A percentile compares a stretch with the other conserved stretches of the same genome.
phyloP scores from a whole-genome alignment of 805 yeast species.

The Saccharomycopsis sp. region DNA sequence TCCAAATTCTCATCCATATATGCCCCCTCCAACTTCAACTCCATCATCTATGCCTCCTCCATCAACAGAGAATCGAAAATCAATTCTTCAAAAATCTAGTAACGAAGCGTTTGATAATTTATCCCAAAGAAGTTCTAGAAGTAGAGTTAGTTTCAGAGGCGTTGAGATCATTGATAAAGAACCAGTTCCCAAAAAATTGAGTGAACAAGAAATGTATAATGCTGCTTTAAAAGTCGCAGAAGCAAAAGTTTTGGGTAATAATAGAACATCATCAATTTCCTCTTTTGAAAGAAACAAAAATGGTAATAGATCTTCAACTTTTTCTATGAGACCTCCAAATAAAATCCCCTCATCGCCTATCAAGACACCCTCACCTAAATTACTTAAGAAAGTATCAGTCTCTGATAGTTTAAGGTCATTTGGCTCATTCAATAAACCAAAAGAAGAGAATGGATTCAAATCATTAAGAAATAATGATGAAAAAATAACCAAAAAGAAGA shows the following conservation, averaged over 20 bases:
- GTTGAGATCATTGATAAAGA: slow-evolving; percentile 11
- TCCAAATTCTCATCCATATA: neutral
- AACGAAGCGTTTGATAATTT: slow-evolving; percentile 1
- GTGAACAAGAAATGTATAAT: slow-evolving; percentile 11
- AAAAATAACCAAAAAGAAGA: slow-evolving; percentile 7
- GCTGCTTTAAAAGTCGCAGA: slow-evolving; percentile 12
- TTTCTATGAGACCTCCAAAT: neutral
- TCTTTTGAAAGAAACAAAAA: slow-evolving; percentile 6
- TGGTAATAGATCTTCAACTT: neutral
- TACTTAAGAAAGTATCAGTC: slow-evolving; percentile 3
- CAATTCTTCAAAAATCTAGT: neutral
- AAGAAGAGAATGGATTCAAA: neutral
- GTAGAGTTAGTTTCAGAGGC: slow-evolving; percentile 10
- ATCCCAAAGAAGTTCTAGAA: slow-evolving; percentile 12
- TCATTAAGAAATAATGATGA: neutral
- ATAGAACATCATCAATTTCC: neutral
- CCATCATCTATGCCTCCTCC: neutral
- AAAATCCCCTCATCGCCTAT: neutral
- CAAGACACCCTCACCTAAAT: slow-evolving; percentile 1
- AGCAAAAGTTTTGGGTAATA: slow-evolving; percentile 11
- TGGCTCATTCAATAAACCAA: neutral
- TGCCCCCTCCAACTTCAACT: neutral
- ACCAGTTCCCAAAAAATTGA: neutral
- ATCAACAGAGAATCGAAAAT: neutral
- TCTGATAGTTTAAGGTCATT: slow-evolving; percentile 2